phyloP scores from a whole-genome alignment of 2,329 filamentous ascomycete genomes.

The Microcera coccophila region DNA sequence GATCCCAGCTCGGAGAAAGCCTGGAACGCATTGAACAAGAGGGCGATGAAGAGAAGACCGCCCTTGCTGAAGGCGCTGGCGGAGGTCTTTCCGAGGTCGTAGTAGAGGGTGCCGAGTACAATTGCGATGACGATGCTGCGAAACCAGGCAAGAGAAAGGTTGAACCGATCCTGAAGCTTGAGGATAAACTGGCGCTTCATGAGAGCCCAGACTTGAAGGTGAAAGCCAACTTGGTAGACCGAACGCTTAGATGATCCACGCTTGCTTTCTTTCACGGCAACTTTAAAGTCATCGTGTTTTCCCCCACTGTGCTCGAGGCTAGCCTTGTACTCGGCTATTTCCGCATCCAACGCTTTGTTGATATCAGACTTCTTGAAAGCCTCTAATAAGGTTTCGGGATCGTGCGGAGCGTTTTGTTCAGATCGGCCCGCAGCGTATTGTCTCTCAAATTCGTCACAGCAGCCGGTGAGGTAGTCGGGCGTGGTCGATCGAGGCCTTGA shows the following conservation, averaged over 20 bases:
- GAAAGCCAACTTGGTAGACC: constrained; percentile 79
- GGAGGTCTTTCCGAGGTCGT: constrained; percentile 61
- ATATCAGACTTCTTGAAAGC: constrained; percentile 66
- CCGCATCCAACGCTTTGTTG: constrained; percentile 52
- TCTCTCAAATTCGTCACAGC: constrained; percentile 79
- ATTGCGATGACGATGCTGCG: constrained; percentile 68
- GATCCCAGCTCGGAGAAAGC: constrained; percentile 62
- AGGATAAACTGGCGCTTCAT: constrained; percentile 81
- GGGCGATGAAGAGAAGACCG: constrained; percentile 73
- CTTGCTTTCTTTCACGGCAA: constrained; percentile 74
- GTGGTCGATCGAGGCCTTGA: constrained; percentile 74
- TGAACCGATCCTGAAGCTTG: constrained; percentile 81
- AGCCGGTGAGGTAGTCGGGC: constrained; percentile 76
- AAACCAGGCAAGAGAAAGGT: constrained; percentile 68
- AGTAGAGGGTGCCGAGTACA: constrained; percentile 74
- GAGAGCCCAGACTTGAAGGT: constrained; percentile 76
- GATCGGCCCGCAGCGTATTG: constrained; percentile 67
- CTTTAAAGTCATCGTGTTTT: constrained; percentile 70
- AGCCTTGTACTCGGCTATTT: constrained; percentile 68
- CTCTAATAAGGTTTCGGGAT: constrained; percentile 60
- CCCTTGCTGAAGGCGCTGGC: constrained; percentile 76
- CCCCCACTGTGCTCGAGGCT: constrained; percentile 61
- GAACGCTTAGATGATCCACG: constrained; percentile 69
- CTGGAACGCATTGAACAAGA: constrained; percentile 85
- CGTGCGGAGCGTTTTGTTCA: constrained; percentile 63